phyloP scores from a whole-genome alignment of 441 rosid genomes.

The Pelargonium cotyledonis region DNA sequence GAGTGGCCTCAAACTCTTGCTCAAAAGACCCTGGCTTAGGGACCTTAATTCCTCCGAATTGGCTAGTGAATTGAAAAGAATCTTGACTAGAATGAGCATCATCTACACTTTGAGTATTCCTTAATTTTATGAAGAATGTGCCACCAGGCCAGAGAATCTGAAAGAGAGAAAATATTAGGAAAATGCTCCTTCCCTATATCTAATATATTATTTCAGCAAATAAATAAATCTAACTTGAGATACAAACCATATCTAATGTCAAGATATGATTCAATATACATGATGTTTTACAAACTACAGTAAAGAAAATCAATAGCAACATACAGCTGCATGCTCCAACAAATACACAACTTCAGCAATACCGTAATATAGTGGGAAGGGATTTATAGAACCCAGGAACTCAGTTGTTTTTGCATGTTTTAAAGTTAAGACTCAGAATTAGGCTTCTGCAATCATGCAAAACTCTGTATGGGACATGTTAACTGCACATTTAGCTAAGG shows the following conservation, averaged over 20 bases:
- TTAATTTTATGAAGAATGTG: constrained; percentile 55
- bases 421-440: background rate
- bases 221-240: background rate
- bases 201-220: too few relatives aligned
- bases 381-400: too few relatives aligned
- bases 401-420: too few relatives aligned
- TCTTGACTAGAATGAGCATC: constrained; percentile 29
- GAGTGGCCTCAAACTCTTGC: constrained; percentile 76
- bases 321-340: too few relatives aligned
- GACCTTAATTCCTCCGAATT: constrained; percentile 48
- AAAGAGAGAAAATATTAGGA: constrained; percentile 15
- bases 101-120: constrained; percentile 30
- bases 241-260: background rate
- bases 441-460: constrained; percentile 3
- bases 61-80: constrained; percentile 36
- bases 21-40: constrained; percentile 61
- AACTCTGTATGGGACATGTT: background rate
- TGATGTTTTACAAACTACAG: too few relatives aligned
- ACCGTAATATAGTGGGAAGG: too few relatives aligned
- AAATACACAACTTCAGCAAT: too few relatives aligned
- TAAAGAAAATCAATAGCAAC: too few relatives aligned
- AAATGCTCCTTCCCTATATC: background rate
- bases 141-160: constrained; percentile 94
- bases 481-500: constrained; percentile 4
- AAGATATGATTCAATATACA: background rate